Percentiles rank a stretch among this genome's conserved stretches.
Evolutionary conservation across 2,329 filamentous ascomycete genomes (phyloP).

Genomic region (Talaromyces sp.): DNA sequence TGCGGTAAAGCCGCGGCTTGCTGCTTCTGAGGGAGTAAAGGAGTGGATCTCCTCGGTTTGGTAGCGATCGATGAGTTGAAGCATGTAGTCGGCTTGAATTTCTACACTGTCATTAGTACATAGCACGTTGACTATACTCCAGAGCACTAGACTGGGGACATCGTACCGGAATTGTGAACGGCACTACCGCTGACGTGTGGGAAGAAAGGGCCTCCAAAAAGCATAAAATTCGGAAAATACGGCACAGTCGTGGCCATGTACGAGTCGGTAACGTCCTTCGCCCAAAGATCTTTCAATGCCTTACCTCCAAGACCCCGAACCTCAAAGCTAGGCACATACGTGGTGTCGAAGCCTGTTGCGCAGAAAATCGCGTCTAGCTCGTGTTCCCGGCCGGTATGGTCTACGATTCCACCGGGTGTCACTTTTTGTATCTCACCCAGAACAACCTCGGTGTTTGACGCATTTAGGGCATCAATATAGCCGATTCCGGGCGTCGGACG

Average conservation of each 20-base stretch:
- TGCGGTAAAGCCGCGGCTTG: neutral
- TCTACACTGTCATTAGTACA: neutral
- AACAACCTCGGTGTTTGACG: neutral
- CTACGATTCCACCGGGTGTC: neutral
- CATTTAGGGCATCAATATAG: neutral
- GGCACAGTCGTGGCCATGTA: neutral
- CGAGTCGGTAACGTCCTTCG: neutral
- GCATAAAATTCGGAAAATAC: neutral
- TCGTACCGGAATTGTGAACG: neutral
- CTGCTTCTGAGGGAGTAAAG: neutral
- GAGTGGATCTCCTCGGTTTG: neutral
- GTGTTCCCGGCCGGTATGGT: constrained; percentile 22
- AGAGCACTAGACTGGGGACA: neutral
- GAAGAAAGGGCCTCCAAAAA: neutral
- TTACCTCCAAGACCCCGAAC: neutral
- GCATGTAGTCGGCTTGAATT: neutral
- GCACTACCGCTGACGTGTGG: neutral
- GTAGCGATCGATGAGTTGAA: neutral
- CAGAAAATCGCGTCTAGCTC: constrained; percentile 37
- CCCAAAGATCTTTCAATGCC: neutral
- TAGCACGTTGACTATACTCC: neutral
- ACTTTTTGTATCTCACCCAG: neutral
- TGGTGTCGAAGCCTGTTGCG: constrained; percentile 21
- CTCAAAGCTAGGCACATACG: neutral
- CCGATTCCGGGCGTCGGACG: neutral